Base-by-base conservation (phyloP, 176 grass and related monocot genomes). In the Tillandsia leiboldiana region DNA sequence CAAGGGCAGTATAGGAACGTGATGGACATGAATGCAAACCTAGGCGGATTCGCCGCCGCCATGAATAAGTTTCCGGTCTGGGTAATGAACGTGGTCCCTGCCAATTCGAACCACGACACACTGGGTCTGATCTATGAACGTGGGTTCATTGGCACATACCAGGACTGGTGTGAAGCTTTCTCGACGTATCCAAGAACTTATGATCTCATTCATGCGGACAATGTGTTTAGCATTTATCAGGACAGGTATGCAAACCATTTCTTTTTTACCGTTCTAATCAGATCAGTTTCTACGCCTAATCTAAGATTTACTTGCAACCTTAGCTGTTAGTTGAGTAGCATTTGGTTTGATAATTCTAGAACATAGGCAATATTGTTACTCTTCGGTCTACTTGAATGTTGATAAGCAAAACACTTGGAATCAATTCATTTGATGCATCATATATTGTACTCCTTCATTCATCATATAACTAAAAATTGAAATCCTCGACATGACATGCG, bases 121-220 rank as follows among this genome's bases (percentile, higher is more conserved):
- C 88, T 96, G 22, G 88, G 92, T 23, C 78, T 87, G 10, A 87
- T 96, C 48, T 96, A 87, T 2, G 88, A 96, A 59, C 66, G 92
- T 61, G 92, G 92, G 26, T 92, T 96, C 73, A 83, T 96, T 27
- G 92, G 92, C 66, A 96, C 92, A 2, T 92, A 92, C 71, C 92
- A 96, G 81, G 92, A 96, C 67, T 96, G 92, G 92, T 96, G 92
- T 13, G 88, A 96, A 77, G 92, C 88, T 26, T 96, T 96, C 75
- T 92, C 88, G 1, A 96, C 92, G 0, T 96, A 96, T 78, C 92
- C 92, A n/a, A 92, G 92, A 71, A 96, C 92, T 11, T 96, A 96
- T 48, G 92, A 96, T 75, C 84, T 96, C 54, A 12, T 96, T 75
- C 92, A 96, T 17, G 92, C 92, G 65, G 86, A 96, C 78, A 84